Conservation (phyloP, 306 rosid genomes). For the Vicia faba region DNA sequence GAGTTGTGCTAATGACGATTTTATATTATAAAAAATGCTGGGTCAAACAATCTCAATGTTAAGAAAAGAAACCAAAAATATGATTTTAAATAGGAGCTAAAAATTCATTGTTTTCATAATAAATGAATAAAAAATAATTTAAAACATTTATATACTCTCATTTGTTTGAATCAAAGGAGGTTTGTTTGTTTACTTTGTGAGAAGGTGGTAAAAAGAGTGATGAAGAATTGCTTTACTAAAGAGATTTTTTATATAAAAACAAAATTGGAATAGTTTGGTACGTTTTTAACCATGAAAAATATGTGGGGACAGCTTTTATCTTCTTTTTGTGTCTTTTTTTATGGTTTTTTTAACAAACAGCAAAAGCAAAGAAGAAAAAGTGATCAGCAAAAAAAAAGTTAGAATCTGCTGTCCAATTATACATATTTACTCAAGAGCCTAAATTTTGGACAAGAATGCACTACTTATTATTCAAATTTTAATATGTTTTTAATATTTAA, state of each 20-base stretch:
- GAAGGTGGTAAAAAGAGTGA: constrained; percentile 28
- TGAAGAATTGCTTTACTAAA: background rate
- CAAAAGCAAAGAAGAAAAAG: background rate
- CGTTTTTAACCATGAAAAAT: constrained; percentile 37
- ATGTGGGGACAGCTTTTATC: constrained; percentile 54
- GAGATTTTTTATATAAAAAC: background rate
- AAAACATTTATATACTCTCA: background rate
- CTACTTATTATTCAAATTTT: background rate
- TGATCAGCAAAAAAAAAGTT: background rate
- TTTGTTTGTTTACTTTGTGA: constrained; percentile 19
- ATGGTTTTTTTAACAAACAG: background rate
- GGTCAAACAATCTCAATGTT: too few relatives aligned
- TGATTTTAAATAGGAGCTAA: too few relatives aligned
- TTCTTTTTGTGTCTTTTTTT: constrained; percentile 39
- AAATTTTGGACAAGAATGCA: background rate
- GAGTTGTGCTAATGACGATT: too few relatives aligned
- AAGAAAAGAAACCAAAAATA: too few relatives aligned
- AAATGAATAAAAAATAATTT: too few relatives aligned
- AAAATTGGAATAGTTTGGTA: constrained; percentile 7
- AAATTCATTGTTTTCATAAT: too few relatives aligned
- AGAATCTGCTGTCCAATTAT: background rate
- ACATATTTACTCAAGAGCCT: too few relatives aligned
- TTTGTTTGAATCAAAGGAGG: constrained; percentile 42
- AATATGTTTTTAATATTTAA: too few relatives aligned
- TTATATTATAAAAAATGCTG: too few relatives aligned